Evolutionary conservation across 768 basidiomycete species (phyloP), one percentile per base, ranked within the genome.

Genomic region (Russula compacta): DNA sequence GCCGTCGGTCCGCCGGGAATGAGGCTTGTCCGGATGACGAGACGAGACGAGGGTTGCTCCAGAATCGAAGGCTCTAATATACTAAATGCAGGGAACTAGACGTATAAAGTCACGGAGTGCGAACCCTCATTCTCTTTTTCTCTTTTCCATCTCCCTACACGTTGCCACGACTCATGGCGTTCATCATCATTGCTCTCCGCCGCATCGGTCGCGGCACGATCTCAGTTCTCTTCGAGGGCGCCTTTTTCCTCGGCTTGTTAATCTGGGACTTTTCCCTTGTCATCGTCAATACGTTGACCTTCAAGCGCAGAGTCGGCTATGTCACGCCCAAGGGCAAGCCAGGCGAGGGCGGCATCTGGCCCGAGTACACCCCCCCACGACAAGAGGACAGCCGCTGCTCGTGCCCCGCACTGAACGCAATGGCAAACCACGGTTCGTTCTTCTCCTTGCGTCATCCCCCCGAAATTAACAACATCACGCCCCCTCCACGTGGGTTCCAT

Each of bases 351-450:
- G 85, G 87, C 0, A 68, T 76, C 48, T 91, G 88, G 88, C 87
- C 88, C 0, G 81, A 84, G 67, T 89, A 78, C 67, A 72, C 77
- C 1, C 71, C 83, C 2, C 79, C 86, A 0, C 72, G 71, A 59
- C 77, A 82, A 9, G 81, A 80, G 1, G 88, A 90, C 65, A 89
- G 87, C 67, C 76, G 89, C 2, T 81, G 81, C 63, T 81, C 84
- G 1, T 91, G 89, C 64, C 89, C 89, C 1, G 87, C 81, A 12
- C 70, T 92, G 60, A 92, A 92, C 65, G 85, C 87, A 0, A 76
- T 92, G 81, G 87, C 89, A 7, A 92, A 92, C 69, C 89, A 92
- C 62, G 90, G 89, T 89, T 43, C 29, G 61, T 59, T n/a, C 17
- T 35, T 14, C 11, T 14, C 17, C 2, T 35, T 38, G 10, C 10